Evolutionary conservation across 352 stramenopile species (phyloP).

Genomic region (Globisporangium splendens): DNA sequence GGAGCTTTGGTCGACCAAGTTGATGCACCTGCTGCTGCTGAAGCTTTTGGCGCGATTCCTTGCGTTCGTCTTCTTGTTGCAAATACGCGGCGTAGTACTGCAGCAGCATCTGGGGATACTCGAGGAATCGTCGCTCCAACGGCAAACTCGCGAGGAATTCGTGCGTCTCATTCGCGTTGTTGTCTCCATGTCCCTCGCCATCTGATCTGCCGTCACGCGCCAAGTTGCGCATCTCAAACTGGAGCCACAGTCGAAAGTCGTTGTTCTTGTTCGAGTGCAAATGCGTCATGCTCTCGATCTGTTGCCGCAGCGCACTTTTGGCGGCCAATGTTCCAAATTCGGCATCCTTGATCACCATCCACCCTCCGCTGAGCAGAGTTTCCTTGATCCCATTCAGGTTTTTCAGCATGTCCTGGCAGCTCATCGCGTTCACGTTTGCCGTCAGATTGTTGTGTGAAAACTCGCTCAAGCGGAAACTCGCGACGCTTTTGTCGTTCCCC

Average conservation of each 20-base stretch:
- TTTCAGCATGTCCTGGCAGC: slow-evolving; percentile 4
- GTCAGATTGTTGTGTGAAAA: slow-evolving; percentile 11
- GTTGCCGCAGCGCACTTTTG: slow-evolving; percentile 27
- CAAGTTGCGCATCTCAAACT: slow-evolving; percentile 13
- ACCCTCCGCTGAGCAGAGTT: slow-evolving; percentile 19
- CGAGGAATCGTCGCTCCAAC: slow-evolving; percentile 21
- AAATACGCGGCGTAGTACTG: slow-evolving; percentile 20
- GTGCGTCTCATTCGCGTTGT: background rate
- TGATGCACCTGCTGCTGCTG: slow-evolving; percentile 12
- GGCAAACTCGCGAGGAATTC: slow-evolving; percentile 15
- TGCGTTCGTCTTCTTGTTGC: slow-evolving; percentile 18
- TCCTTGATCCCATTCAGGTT: slow-evolving; percentile 26
- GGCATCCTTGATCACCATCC: slow-evolving; percentile 28
- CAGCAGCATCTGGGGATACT: slow-evolving; percentile 29
- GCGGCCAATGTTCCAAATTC: background rate
- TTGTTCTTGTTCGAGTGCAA: slow-evolving; percentile 24
- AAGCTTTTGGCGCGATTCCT: slow-evolving; percentile 9
- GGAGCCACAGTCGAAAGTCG: slow-evolving; percentile 33
- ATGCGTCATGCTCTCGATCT: slow-evolving; percentile 22
- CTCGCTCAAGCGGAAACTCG: slow-evolving; percentile 9
- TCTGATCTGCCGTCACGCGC: too few species aligned
- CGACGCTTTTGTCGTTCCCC: slow-evolving; percentile 7
- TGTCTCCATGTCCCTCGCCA: background rate
- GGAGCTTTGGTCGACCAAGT: slow-evolving; percentile 17
- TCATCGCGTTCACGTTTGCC: slow-evolving; percentile 9